These are phyloP conservation scores for Mitragyna speciosa DNA, from an alignment of 257 asterid genomes.

Conservation along the genomic window DNA sequence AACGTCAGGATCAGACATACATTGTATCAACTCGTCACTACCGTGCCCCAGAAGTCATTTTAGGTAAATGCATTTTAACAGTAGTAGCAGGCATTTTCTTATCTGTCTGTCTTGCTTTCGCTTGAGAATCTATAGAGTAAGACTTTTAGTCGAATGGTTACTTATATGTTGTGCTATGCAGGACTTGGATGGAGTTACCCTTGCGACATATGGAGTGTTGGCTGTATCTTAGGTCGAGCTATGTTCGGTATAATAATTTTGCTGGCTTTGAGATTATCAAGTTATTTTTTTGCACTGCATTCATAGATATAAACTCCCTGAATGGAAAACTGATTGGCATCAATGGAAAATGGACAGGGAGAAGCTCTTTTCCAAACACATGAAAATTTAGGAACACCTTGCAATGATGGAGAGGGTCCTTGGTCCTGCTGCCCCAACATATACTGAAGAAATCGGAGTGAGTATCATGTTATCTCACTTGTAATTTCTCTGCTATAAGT, in stretches of 20 bases:
- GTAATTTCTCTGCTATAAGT: not conserved
- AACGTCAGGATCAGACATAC: slow-evolving; percentile 61
- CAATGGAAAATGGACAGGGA: slow-evolving; percentile 40
- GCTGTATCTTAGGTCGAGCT: slow-evolving; percentile 88
- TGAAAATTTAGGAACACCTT: slow-evolving; percentile 89
- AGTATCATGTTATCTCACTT: slow-evolving; percentile 12
- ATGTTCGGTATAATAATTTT: slow-evolving; percentile 58
- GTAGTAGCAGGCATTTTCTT: not conserved
- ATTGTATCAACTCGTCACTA: slow-evolving; percentile 86
- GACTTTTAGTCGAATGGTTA: not conserved
- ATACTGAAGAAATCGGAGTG: slow-evolving; percentile 82
- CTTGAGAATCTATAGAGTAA: not conserved
- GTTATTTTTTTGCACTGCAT: not conserved
- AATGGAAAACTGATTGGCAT: not conserved
- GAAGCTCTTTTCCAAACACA: slow-evolving; percentile 90
- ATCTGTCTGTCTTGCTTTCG: not conserved
- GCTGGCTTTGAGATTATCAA: not conserved
- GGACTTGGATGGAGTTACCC: slow-evolving; percentile 92
- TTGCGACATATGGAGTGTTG: slow-evolving; percentile 92
- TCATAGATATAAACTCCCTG: not conserved
- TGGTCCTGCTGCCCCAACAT: slow-evolving; percentile 73
- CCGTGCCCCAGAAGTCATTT: slow-evolving; percentile 90
- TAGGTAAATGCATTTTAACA: slow-evolving; percentile 42
- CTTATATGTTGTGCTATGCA: slow-evolving; percentile 20
- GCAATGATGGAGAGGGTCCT: slow-evolving; percentile 97